These are phyloP conservation scores for Pseudonectria foliicola DNA, from an alignment of 2,329 filamentous ascomycete species.

Conservation along the genomic window DNA sequence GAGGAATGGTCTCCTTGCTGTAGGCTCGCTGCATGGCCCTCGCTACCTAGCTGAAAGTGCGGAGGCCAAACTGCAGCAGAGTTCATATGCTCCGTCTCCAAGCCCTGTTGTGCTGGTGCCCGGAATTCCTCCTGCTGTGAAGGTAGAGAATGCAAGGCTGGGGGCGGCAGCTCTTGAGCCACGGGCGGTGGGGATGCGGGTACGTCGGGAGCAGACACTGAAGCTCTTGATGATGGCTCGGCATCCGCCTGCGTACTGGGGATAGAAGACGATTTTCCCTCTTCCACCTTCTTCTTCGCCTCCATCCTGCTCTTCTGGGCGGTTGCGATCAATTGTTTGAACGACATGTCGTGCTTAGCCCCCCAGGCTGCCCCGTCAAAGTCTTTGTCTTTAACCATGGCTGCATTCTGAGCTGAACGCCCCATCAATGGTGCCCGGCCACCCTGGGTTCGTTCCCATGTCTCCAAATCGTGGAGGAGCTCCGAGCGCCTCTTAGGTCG, in stretches of 20 bases:
- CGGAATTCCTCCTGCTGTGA: too few species aligned
- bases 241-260: background rate
- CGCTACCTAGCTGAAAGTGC: too few species aligned
- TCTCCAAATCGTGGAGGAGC: slow-evolving; percentile 69
- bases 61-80: too few species aligned
- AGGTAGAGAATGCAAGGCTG: too few species aligned
- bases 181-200: too few species aligned
- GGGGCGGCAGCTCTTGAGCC: too few species aligned
- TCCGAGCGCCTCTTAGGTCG: slow-evolving; percentile 63
- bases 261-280: slow-evolving; percentile 7
- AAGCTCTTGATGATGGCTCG: background rate
- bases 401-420: slow-evolving; percentile 30
- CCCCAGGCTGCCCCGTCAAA: slow-evolving; percentile 79
- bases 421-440: slow-evolving; percentile 42
- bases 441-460: slow-evolving; percentile 82
- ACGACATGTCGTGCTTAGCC: slow-evolving; percentile 63
- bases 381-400: slow-evolving; percentile 71
- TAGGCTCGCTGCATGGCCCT: too few species aligned
- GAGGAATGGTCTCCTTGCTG: too few species aligned
- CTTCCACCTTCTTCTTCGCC: slow-evolving; percentile 24
- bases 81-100: too few species aligned
- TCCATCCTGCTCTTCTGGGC: slow-evolving; percentile 54
- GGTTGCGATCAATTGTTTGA: slow-evolving; percentile 70
- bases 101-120: too few species aligned
- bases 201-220: too few species aligned